Evolutionary conservation across 352 stramenopile genomes (phyloP).

Genomic region (Phytopythium montanum): DNA sequence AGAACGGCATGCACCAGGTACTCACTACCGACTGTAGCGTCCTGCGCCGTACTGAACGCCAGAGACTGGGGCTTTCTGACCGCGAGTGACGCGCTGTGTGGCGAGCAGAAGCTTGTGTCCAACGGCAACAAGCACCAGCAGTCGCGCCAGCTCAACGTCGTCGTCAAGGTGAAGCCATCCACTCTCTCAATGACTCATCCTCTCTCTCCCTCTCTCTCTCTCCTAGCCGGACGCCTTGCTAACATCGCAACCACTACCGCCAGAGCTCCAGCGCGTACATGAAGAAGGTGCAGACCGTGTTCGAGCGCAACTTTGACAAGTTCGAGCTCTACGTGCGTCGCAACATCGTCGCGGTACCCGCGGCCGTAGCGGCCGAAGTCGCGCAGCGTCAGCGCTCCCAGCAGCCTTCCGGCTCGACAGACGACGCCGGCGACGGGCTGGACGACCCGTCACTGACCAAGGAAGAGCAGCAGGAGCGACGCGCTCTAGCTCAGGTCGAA

Average conservation of each 20-base stretch:
- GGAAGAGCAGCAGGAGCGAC: conserved; percentile 37
- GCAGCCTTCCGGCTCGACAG: conserved; percentile 5
- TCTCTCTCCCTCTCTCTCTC: too few relatives aligned
- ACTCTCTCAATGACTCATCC: not conserved
- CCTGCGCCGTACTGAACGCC: not conserved
- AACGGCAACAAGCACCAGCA: conserved; percentile 61
- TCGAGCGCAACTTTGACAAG: conserved; percentile 84
- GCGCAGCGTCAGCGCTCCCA: conserved; percentile 33
- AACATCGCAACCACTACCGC: not conserved
- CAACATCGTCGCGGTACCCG: conserved; percentile 67
- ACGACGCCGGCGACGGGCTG: conserved; percentile 8
- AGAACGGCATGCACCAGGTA: conserved; percentile 71
- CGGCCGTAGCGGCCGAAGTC: conserved; percentile 38
- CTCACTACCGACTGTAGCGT: too few relatives aligned
- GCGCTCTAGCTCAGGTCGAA: conserved; percentile 32
- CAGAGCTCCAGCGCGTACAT: conserved; percentile 65
- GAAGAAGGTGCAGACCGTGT: conserved; percentile 45
- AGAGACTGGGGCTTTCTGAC: not conserved
- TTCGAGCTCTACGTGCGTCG: conserved; percentile 76
- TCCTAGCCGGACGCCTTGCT: too few relatives aligned
- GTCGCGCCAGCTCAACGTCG: conserved; percentile 48
- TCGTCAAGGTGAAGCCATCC: conserved; percentile 43
- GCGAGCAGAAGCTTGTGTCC: conserved; percentile 33
- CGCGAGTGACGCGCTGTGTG: not conserved
- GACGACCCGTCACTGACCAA: conserved; percentile 27